Base-by-base conservation (phyloP, 345 rosid genomes). In the Passiflora organensis region DNA sequence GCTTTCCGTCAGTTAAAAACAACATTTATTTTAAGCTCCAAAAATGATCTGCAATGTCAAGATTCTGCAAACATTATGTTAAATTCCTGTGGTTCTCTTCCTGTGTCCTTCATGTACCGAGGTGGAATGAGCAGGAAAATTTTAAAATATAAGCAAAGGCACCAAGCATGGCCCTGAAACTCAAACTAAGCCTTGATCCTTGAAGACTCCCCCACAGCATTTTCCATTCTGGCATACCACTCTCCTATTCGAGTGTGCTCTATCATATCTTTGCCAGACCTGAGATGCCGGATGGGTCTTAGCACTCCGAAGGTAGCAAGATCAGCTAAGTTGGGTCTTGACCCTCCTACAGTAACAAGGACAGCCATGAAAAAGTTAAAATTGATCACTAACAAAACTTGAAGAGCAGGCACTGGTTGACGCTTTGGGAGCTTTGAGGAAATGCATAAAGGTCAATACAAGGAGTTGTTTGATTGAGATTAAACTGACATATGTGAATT, bases 261-360 rank as follows among this genome's bases (percentile, higher is more conserved):
- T 69, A 81, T 94, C 97, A 86, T 89, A 68, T 93, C 99, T 62
- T 76, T 81, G 24, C 99, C 95, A 10, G 94, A 84, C 54, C 70
- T 60, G 16, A 93, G 82, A 67, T 82, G 62, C 12, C 91, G 85
- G 38, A 89, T 86, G 2, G 96, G 99, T 78, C 95, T 89, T 77
- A 93, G 70, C 17, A 93, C 95, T 17, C 96, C 97, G 20, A 86
- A 89, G 10, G 80, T 95, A 9, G 95, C 83, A 1, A 93, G 96
- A 77, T 89, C 99, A 3, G 89, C 99, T 65, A 89, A 56, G 79
- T 89, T 93, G 37, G 96, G 99, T 69, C 79, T 70, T 1, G 78
- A 59, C 12, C 89, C 94, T 70, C 96, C 95, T 93, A 8, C 8
- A 8, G 34, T 8, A 28, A 28, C 34, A 28, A 28, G 3, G 34